These are phyloP conservation scores for Ramaria sp. DNA, from an alignment of 768 basidiomycete species.

Conservation along the genomic window DNA sequence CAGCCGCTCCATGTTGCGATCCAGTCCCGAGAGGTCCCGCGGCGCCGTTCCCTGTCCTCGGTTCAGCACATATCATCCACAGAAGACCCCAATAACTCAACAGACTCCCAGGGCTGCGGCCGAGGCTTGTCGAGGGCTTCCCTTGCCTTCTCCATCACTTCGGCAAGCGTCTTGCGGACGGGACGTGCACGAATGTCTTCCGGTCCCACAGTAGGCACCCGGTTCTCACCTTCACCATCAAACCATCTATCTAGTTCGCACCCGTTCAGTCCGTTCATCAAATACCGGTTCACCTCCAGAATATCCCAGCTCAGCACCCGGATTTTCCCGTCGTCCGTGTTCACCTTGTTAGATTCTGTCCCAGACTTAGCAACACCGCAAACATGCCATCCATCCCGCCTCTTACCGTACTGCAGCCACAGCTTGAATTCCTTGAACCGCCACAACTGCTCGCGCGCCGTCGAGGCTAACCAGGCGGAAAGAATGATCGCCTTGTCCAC, in stretches of 20 bases:
- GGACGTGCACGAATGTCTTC: slow-evolving; percentile 37
- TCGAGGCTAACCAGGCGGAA: slow-evolving; percentile 56
- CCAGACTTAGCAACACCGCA: not conserved
- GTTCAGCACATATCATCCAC: not conserved
- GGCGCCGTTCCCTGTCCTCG: not conserved
- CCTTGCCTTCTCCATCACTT: slow-evolving; percentile 37
- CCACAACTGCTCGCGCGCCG: slow-evolving; percentile 53
- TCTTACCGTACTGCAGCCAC: slow-evolving; percentile 64
- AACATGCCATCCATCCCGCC: slow-evolving; percentile 12
- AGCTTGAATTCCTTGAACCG: slow-evolving; percentile 71
- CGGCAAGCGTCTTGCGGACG: slow-evolving; percentile 24
- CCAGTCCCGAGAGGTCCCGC: not conserved
- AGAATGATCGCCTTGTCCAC: slow-evolving; percentile 49
- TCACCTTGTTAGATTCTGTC: slow-evolving; percentile 39
- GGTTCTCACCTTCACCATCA: slow-evolving; percentile 24
- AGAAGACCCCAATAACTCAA: slow-evolving; percentile 17
- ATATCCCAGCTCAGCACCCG: slow-evolving; percentile 53
- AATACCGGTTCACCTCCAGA: slow-evolving; percentile 71
- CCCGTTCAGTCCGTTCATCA: slow-evolving; percentile 55
- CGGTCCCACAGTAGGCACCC: slow-evolving; percentile 36
- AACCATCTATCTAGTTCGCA: slow-evolving; percentile 78
- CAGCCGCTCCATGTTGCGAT: slow-evolving; percentile 7
- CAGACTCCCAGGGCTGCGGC: slow-evolving; percentile 40
- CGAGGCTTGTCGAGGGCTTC: slow-evolving; percentile 35
- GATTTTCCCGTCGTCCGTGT: slow-evolving; percentile 34